Percentiles rank a stretch among this genome's conserved stretches.
phyloP scores from a whole-genome alignment of 1,139 yeast species.

The Ogataea hybrid region DNA sequence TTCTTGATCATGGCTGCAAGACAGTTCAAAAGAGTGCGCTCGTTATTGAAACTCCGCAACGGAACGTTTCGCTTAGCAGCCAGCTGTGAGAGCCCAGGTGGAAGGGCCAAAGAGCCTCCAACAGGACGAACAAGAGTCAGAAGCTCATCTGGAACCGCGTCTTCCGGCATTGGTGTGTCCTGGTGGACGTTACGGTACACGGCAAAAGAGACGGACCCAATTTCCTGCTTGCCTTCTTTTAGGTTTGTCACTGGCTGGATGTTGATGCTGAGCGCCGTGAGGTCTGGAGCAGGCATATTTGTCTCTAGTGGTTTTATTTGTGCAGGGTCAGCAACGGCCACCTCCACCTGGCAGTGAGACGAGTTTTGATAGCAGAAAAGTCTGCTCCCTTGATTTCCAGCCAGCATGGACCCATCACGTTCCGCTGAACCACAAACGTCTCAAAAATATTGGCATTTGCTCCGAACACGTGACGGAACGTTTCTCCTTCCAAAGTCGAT shows the following conservation, averaged over 20 bases:
- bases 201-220: slow-evolving; percentile 79
- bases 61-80: slow-evolving; percentile 51
- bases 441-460: slow-evolving; percentile 74
- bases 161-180: slow-evolving; percentile 65
- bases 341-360: slow-evolving; percentile 81
- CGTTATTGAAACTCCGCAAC: slow-evolving; percentile 64
- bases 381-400: slow-evolving; percentile 65
- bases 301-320: slow-evolving; percentile 46
- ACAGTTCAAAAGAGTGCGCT: slow-evolving; percentile 68
- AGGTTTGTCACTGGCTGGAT: slow-evolving; percentile 78
- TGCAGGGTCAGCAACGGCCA: slow-evolving; percentile 52
- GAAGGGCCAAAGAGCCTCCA: slow-evolving; percentile 54
- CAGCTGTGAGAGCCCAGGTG: slow-evolving; percentile 66
- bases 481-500: slow-evolving; percentile 65
- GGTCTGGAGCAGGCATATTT: slow-evolving; percentile 52
- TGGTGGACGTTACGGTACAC: slow-evolving; percentile 65
- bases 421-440: slow-evolving; percentile 76
- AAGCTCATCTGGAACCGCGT: slow-evolving; percentile 51
- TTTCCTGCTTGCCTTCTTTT: slow-evolving; percentile 75
- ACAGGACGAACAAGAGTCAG: slow-evolving; percentile 78
- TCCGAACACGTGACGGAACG: slow-evolving; percentile 82
- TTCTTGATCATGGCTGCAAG: slow-evolving; percentile 69
- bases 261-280: slow-evolving; percentile 72
- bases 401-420: slow-evolving; percentile 99
- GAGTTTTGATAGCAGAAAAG: slow-evolving; percentile 60